phyloP scores from a whole-genome alignment of 2,329 filamentous ascomycete genomes.

The Scytalidium lignicola region DNA sequence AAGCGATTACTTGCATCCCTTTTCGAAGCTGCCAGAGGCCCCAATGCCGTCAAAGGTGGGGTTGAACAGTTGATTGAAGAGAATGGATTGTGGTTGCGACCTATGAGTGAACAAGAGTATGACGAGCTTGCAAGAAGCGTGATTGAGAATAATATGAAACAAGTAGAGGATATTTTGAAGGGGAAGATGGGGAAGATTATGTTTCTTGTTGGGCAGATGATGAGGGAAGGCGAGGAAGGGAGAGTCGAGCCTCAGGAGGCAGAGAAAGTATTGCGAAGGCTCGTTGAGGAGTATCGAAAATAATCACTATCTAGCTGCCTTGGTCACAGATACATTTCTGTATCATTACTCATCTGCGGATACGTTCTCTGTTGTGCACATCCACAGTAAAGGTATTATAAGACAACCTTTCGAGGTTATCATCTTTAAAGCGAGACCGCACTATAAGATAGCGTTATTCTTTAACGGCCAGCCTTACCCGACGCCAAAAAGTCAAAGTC shows the following conservation, averaged over 20 bases:
- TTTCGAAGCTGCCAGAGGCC: conserved; percentile 30
- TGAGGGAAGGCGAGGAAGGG: conserved; percentile 53
- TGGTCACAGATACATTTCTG: no score
- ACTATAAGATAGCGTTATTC: no score
- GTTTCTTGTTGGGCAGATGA: conserved; percentile 66
- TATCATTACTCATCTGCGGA: no score
- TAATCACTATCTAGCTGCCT: no score
- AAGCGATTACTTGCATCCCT: conserved; percentile 53
- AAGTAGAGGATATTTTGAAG: conserved; percentile 56
- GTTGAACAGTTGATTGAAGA: conserved; percentile 50
- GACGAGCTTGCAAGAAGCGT: conserved; percentile 45
- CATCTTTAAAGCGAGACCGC: no score
- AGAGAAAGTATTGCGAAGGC: conserved; percentile 44
- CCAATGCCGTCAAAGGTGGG: background rate
- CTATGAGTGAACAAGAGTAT: conserved; percentile 53
- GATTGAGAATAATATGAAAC: conserved; percentile 45
- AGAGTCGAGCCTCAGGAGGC: conserved; percentile 57
- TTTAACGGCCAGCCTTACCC: no score
- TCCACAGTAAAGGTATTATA: no score
- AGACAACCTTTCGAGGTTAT: no score
- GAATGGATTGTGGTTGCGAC: conserved; percentile 48
- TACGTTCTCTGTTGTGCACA: no score
- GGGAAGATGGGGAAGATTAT: conserved; percentile 60
- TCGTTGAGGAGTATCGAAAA: conserved; percentile 31
- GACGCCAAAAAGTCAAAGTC: no score